Evolutionary conservation across 164 flowering plant genomes (phyloP).

Genomic region (Vitis rupestris): DNA sequence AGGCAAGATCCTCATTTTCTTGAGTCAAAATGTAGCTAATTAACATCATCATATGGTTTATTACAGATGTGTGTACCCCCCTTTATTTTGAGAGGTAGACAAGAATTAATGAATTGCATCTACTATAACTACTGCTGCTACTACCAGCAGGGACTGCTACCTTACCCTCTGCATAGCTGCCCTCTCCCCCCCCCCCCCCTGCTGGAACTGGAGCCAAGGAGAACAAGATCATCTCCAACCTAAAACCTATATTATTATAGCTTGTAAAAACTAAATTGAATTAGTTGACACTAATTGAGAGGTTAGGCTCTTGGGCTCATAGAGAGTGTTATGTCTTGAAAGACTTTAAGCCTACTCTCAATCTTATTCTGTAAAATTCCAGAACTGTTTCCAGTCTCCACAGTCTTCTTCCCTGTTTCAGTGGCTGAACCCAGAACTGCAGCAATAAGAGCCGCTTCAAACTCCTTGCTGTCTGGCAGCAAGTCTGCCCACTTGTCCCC

Average conservation of each 20-base stretch:
- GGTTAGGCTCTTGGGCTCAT: constrained; percentile 71
- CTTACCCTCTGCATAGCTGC: too few species aligned
- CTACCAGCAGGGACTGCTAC: too few species aligned
- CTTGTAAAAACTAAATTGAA: background rate
- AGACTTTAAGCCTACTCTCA: constrained; percentile 83
- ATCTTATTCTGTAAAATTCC: constrained; percentile 29
- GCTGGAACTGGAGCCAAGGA: constrained; percentile 35
- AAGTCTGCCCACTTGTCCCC: constrained; percentile 35
- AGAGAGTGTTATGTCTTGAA: constrained; percentile 75
- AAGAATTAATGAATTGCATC: background rate
- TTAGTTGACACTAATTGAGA: background rate
- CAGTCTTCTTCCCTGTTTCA: constrained; percentile 20
- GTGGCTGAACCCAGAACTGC: constrained; percentile 57
- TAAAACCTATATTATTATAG: constrained; percentile 5
- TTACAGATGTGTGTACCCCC: background rate
- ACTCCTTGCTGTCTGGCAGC: constrained; percentile 70
- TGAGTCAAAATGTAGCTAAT: background rate
- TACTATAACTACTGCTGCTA: background rate
- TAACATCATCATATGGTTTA: background rate
- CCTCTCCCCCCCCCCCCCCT: background rate
- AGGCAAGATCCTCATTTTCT: background rate
- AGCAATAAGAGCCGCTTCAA: constrained; percentile 85
- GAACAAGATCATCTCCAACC: constrained; percentile 92
- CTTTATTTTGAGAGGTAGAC: background rate
- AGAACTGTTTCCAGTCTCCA: constrained; percentile 6